These are phyloP conservation scores for Diaporthe eres DNA, from an alignment of 2,329 filamentous ascomycete genomes.

Conservation along the genomic window DNA sequence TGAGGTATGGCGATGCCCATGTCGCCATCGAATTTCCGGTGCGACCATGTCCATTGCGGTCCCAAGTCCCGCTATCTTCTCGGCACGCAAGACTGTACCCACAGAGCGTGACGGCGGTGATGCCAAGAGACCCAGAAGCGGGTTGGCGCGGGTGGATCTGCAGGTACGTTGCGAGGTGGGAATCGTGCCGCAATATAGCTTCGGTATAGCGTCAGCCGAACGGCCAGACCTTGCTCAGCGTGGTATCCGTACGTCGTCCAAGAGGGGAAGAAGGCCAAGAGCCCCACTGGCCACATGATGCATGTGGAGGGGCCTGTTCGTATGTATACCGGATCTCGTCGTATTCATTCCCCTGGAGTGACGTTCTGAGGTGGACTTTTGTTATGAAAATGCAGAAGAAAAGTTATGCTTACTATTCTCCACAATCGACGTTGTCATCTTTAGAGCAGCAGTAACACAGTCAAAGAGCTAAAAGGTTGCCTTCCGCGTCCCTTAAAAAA, in stretches of 20 bases:
- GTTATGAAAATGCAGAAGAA: not conserved
- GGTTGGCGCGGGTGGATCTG: constrained; percentile 26
- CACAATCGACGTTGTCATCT: not conserved
- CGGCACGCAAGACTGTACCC: constrained; percentile 30
- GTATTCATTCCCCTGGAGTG: not conserved
- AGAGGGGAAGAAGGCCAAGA: constrained; percentile 11
- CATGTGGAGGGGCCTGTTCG: not conserved
- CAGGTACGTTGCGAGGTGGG: not conserved
- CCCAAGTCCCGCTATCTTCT: constrained; percentile 25
- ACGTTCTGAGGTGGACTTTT: not conserved
- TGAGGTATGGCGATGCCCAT: constrained; percentile 4
- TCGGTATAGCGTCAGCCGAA: constrained; percentile 33
- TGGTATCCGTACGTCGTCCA: not conserved
- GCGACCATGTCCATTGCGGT: constrained; percentile 18
- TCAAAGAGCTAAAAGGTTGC: no score
- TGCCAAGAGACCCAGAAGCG: constrained; percentile 26
- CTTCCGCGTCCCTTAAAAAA: no score
- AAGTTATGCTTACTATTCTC: not conserved
- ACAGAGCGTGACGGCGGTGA: constrained; percentile 22
- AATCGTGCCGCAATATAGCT: constrained; percentile 21
- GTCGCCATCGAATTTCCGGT: constrained; percentile 33
- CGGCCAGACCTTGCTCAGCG: not conserved
- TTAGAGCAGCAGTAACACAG: not conserved
- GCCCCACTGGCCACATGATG: constrained; percentile 11
- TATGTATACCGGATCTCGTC: not conserved